Evolutionary conservation across 352 stramenopile species (phyloP).

Genomic region (Phytophthora cactorum): DNA sequence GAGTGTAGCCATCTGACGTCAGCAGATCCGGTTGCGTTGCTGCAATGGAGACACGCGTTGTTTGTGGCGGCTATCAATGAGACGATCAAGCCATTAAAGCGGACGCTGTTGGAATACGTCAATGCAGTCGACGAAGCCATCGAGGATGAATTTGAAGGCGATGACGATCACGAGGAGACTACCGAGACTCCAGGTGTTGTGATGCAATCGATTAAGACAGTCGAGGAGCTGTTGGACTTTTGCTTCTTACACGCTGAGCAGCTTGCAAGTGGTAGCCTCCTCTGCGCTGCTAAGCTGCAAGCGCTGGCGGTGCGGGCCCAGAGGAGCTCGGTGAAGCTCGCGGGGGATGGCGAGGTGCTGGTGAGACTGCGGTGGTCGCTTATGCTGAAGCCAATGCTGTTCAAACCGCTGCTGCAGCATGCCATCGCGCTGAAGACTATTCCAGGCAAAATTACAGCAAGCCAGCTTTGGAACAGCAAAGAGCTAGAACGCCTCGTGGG

Average conservation of each 20-base stretch:
- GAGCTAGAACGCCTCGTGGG: slow-evolving; percentile 15
- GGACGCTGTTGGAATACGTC: slow-evolving; percentile 34
- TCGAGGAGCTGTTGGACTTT: slow-evolving; percentile 50
- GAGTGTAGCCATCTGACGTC: slow-evolving; percentile 28
- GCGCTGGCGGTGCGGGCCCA: slow-evolving; percentile 24
- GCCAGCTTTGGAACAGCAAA: slow-evolving; percentile 9
- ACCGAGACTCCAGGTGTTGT: not conserved
- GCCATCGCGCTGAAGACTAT: slow-evolving; percentile 38
- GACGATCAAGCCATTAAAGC: slow-evolving; percentile 30
- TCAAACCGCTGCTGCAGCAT: slow-evolving; percentile 46
- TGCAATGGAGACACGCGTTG: slow-evolving; percentile 46
- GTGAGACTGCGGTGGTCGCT: slow-evolving; percentile 51
- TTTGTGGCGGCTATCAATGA: slow-evolving; percentile 44
- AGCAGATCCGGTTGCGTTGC: slow-evolving; percentile 8
- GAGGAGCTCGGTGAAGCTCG: slow-evolving; percentile 21
- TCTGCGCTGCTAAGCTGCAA: slow-evolving; percentile 57
- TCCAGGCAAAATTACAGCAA: not conserved
- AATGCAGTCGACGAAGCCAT: slow-evolving; percentile 20
- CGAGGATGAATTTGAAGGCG: slow-evolving; percentile 2
- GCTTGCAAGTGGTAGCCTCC: slow-evolving; percentile 37
- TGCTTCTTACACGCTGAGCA: slow-evolving; percentile 43
- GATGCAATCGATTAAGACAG: slow-evolving; percentile 14
- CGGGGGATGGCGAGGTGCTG: slow-evolving; percentile 28
- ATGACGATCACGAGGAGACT: not conserved
- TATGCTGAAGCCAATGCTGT: slow-evolving; percentile 50